phyloP scores from a whole-genome alignment of 495 filamentous ascomycete genomes.

The Bryoglossum gracile region DNA sequence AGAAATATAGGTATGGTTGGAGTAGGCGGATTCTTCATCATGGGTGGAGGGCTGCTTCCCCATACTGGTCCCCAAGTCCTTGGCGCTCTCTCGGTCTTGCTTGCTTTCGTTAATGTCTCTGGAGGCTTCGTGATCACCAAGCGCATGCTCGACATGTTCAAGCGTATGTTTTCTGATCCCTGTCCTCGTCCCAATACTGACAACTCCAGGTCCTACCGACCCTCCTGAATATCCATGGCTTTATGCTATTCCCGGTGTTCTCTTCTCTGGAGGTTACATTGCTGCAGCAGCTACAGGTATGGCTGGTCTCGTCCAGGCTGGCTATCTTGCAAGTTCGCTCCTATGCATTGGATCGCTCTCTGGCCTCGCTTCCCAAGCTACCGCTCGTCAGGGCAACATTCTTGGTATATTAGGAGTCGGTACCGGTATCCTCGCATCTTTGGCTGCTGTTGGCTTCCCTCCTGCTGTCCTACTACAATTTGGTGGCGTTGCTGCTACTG shows the following conservation, averaged over 20 bases:
- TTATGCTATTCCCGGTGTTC: constrained; percentile 61
- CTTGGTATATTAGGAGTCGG: constrained; percentile 74
- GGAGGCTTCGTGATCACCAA: constrained; percentile 81
- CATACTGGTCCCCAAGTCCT: constrained; percentile 68
- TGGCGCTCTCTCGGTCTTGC: constrained; percentile 67
- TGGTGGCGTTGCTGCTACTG: constrained; percentile 58
- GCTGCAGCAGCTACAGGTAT: constrained; percentile 70
- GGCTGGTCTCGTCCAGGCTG: constrained; percentile 71
- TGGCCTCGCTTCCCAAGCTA: constrained; percentile 65
- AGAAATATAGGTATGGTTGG: constrained; percentile 58
- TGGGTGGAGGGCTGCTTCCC: constrained; percentile 67
- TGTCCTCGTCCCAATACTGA: constrained; percentile 17
- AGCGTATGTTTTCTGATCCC: constrained; percentile 34
- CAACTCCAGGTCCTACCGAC: constrained; percentile 53
- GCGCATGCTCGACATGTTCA: constrained; percentile 90
- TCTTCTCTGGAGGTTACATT: constrained; percentile 72
- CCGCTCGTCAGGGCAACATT: constrained; percentile 71
- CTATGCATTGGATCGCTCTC: constrained; percentile 51
- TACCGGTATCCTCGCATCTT: constrained; percentile 68
- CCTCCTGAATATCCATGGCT: constrained; percentile 79
- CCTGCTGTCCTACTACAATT: constrained; percentile 67
- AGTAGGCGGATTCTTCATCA: constrained; percentile 72
- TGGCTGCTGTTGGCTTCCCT: constrained; percentile 70
- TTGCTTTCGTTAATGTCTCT: constrained; percentile 76
- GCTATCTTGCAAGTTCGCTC: constrained; percentile 70